These are phyloP conservation scores for Punica granatum DNA, from an alignment of 345 rosid genomes.

Conservation along the genomic window DNA sequence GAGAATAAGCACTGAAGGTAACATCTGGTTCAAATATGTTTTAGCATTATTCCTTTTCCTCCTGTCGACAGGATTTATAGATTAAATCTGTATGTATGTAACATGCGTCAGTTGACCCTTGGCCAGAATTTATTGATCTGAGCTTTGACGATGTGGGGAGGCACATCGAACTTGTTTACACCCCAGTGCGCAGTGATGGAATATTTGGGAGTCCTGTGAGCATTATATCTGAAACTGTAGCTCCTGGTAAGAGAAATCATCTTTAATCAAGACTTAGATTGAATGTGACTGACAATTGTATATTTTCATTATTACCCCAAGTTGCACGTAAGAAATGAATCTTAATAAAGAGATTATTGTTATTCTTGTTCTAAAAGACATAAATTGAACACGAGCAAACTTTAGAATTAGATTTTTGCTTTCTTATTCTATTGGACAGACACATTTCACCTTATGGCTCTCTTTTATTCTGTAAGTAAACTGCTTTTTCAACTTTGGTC, in stretches of 20 bases:
- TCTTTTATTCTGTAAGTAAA: background rate
- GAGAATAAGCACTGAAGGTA: slow-evolving; percentile 59
- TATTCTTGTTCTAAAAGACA: background rate
- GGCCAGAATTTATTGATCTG: slow-evolving; percentile 74
- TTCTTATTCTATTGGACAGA: background rate
- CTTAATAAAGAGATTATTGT: background rate
- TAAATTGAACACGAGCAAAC: background rate
- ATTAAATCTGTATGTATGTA: background rate
- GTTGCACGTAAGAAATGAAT: background rate
- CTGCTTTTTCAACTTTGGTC: background rate
- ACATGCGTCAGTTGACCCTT: slow-evolving; percentile 11
- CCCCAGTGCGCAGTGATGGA: slow-evolving; percentile 89
- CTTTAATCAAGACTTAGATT: background rate
- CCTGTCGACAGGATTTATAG: background rate
- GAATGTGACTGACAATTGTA: background rate
- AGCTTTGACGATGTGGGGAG: slow-evolving; percentile 73
- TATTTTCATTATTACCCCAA: background rate
- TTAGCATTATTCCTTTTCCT: background rate
- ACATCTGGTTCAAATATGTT: slow-evolving; percentile 12
- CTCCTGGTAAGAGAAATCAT: slow-evolving; percentile 54
- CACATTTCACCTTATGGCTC: background rate
- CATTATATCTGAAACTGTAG: slow-evolving; percentile 52
- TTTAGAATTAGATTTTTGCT: background rate
- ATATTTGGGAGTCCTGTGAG: slow-evolving; percentile 56
- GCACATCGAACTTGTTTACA: slow-evolving; percentile 67